Evolutionary conservation across 2,329 filamentous ascomycete species (phyloP), one percentile per base, ranked within the genome.

Genomic region (Curvularia spicifera): DNA sequence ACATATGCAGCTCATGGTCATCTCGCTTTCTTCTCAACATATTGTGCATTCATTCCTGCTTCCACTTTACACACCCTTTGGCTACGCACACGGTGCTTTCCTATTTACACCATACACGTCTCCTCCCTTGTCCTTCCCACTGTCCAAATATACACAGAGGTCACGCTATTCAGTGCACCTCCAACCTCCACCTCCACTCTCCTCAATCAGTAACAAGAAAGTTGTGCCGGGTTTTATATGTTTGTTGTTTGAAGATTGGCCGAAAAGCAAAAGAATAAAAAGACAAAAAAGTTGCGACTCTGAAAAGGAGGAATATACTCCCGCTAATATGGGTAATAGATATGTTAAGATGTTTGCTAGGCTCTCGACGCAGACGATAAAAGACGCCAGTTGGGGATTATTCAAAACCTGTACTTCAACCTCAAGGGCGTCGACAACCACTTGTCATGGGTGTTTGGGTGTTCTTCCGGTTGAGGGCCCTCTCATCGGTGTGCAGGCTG

Each of bases 401-500:
- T 45, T 53, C 46, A 48, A 61, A 73, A 70, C 72, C 76, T 76
- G 59, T 74, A 70, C 72, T 76, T 76, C 57, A 76, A 76, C 74
- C 74, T 76, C 74, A 74, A 76, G 72, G 68, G 68, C 71, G 35
- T 61, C 72, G 59, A 66, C 65, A 47, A 54, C 51, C 51, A 26
- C 6, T 28, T 45, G 43, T 28, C 43, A 45, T 28, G n/a, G 24
- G 15, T 7, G 6, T 24, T 18, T 28, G 24, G 13, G 13, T 20
- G 29, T 31, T 31, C 29, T 6, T 43, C 7, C 48, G 53, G 48
- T 44, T 63, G 66, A 70, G 63, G 69, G 74, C 73, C 73, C 69
- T 78, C 78, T 79, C 78, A 71, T 79, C 75, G 76, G 78, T 79
- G 70, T 76, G 47, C 40, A 61, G 64, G 62, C 60, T 61, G 65